Evolutionary conservation across 352 stramenopile genomes (phyloP).

Genomic region (Phytophthora melonis): DNA sequence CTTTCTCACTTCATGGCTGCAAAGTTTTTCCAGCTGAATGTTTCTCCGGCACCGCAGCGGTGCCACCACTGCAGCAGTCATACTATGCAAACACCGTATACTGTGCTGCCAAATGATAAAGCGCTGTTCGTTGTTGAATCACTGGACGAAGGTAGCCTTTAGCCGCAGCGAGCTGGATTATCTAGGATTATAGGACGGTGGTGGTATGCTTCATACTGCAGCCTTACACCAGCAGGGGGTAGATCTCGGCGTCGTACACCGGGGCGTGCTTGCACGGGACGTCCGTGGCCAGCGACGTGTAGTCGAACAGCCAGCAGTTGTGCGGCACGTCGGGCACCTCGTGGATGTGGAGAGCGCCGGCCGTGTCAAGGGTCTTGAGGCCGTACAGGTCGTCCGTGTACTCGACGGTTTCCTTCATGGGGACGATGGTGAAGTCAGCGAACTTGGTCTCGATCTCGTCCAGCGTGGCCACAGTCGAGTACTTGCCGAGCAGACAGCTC

Average conservation of each 20-base stretch:
- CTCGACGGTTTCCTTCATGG: constrained; percentile 46
- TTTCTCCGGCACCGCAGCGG: neutral
- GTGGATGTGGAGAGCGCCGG: constrained; percentile 36
- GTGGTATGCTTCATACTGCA: neutral
- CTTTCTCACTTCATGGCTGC: neutral
- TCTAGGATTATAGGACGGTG: neutral
- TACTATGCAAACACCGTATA: too few species aligned
- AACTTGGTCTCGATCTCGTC: constrained; percentile 48
- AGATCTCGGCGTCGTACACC: constrained; percentile 44
- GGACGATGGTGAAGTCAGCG: constrained; percentile 33
- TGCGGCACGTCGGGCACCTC: constrained; percentile 42
- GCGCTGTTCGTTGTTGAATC: too few species aligned
- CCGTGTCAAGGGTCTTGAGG: constrained; percentile 45
- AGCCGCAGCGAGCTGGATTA: too few species aligned
- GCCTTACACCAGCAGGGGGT: constrained; percentile 45
- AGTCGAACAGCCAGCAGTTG: constrained; percentile 56
- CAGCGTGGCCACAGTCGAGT: constrained; percentile 42
- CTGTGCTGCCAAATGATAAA: too few species aligned
- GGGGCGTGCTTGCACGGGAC: constrained; percentile 36
- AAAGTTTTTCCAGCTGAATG: too few species aligned
- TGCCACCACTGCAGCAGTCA: neutral
- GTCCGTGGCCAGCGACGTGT: constrained; percentile 40
- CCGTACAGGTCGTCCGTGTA: constrained; percentile 51
- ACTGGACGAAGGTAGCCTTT: too few species aligned
- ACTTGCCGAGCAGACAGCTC: constrained; percentile 45